Conservation (phyloP, 2,329 filamentous ascomycete genomes). For the Fusarium scirpi region DNA sequence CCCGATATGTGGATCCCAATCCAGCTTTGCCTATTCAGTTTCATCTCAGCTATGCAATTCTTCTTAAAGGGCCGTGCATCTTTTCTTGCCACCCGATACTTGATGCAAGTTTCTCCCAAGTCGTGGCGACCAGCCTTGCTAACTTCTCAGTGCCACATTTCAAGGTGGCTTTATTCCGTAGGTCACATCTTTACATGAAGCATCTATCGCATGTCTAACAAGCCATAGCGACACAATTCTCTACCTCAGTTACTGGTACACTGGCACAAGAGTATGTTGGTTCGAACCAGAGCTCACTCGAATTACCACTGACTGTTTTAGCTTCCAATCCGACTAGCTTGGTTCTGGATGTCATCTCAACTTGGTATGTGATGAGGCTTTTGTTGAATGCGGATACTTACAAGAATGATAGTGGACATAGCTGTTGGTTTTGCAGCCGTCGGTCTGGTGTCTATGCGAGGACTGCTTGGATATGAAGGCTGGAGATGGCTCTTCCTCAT, state of each 20-base stretch:
- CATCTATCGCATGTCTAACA: not conserved
- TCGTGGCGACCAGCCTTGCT: not conserved
- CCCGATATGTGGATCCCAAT: slow-evolving; percentile 65
- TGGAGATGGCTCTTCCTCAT: slow-evolving; percentile 69
- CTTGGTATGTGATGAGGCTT: not conserved
- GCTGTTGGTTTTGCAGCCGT: not conserved
- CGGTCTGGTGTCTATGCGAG: slow-evolving; percentile 66
- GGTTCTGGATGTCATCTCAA: not conserved
- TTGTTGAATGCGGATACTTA: not conserved
- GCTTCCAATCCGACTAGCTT: not conserved
- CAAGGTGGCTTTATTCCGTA: not conserved
- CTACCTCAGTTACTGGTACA: not conserved
- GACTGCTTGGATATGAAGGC: slow-evolving; percentile 63
- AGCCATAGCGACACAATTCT: not conserved
- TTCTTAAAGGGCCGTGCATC: slow-evolving; percentile 50
- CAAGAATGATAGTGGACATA: not conserved
- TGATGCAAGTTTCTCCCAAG: not conserved
- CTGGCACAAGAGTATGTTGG: not conserved
- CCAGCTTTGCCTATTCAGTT: slow-evolving; percentile 54
- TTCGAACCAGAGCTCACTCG: not conserved
- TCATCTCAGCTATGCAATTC: slow-evolving; percentile 51
- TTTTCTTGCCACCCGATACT: slow-evolving; percentile 45
- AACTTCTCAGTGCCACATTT: not conserved
- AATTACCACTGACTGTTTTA: not conserved
- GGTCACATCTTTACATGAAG: not conserved